A percentile compares a stretch with the other conserved stretches of the same genome.
These are phyloP conservation scores for Arctostaphylos glauca DNA, from an alignment of 148 eudicot species.

Conservation along the genomic window DNA sequence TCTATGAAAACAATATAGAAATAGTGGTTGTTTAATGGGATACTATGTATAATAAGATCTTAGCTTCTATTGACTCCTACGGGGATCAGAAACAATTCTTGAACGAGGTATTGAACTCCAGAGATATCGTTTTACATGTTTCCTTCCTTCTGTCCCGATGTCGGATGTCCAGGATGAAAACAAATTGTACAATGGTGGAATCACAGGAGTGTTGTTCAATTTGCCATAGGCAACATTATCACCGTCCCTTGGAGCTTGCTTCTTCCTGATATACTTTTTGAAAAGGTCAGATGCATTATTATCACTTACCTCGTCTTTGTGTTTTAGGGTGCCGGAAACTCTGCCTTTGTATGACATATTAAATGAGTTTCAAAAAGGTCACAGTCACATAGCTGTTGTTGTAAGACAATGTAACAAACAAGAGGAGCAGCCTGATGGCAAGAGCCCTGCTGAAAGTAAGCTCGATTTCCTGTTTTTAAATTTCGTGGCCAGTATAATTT, in stretches of 20 bases:
- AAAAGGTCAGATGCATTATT: background rate
- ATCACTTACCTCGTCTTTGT: background rate
- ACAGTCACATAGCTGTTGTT: conserved; percentile 96
- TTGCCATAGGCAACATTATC: background rate
- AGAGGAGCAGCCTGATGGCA: conserved; percentile 27
- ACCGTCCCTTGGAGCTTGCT: background rate
- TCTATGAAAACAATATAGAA: too few species aligned
- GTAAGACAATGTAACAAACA: conserved; percentile 50
- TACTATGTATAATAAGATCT: too few species aligned
- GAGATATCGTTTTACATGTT: background rate
- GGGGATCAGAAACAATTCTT: too few species aligned
- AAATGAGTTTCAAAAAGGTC: conserved; percentile 96
- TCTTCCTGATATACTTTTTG: background rate
- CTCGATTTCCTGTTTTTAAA: background rate
- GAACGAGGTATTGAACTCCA: too few species aligned
- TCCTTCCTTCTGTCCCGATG: background rate
- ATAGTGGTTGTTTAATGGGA: too few species aligned
- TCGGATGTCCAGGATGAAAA: background rate
- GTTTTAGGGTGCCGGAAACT: conserved; percentile 68
- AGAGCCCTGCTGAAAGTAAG: conserved; percentile 39
- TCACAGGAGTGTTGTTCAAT: background rate
- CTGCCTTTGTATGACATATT: conserved; percentile 89
- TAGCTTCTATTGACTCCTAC: too few species aligned
- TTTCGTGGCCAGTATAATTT: background rate
- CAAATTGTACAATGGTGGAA: background rate